Base-by-base conservation (phyloP, 192 early-diverging fungal genomes). In the Haplosporangium gracile region DNA sequence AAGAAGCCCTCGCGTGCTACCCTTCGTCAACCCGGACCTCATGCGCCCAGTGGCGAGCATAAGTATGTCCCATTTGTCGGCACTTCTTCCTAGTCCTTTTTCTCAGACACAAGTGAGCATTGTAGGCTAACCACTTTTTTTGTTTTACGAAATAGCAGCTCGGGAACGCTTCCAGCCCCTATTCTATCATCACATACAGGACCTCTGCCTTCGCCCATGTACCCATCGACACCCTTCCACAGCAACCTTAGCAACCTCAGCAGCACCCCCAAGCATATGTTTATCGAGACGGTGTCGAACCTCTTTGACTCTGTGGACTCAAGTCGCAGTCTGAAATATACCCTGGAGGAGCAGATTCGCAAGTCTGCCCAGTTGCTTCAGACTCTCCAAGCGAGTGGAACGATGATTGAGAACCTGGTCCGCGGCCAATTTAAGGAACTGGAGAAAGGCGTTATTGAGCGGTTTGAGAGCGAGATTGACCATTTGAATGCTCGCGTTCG, bases 391-490 rank as follows among this genome's bases (percentile, higher is more conserved):
- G 86, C 93, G 0, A 89, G 89, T n/a, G 93, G 93, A 5, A 91
- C 91, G 11, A 95, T 95, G 93, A 94, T 97, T 51, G 96, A 97
- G 87, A 93, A 92, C 24, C 90, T 97, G 40, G 94, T 97, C n/a
- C 88, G 93, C 34, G 88, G 89, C 7, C 95, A 95, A 72, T 92
- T 97, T 75, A 87, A 94, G 53, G 95, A 96, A 72, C 91, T 95
- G 88, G 94, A 96, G 76, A 88, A 93, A 90, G 83, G 89, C 45
- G 68, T 93, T 76, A 77, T 91, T 88, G 87, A 88, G 49, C 83
- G 92, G 83, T 86, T 89, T 86, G 87, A 91, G 74, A 45, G 88
- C 76, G 79, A 82, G 76, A 72, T 88, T 88, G 83, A 91, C 7
- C 84, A 86, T 39, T 53, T 86, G 72, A 81, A 65, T 34, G 75